Percentiles rank a stretch among this genome's conserved stretches.
Evolutionary conservation across 208 protist species (phyloP).

Genomic region (Trypanosomatidae sp.): DNA sequence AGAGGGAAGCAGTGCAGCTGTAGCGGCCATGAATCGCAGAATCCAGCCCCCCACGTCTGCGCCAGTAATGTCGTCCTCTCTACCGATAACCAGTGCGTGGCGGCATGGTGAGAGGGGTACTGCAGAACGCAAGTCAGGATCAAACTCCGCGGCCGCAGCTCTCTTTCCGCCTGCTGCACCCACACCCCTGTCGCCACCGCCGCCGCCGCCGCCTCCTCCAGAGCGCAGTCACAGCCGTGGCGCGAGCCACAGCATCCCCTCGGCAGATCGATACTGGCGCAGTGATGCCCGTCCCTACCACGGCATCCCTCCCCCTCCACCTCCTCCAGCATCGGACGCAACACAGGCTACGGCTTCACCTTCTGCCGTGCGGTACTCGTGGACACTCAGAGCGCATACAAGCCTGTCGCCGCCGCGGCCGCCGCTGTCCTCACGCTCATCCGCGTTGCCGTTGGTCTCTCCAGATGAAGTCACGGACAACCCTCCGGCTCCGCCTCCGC

Average conservation of each 20-base stretch:
- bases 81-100: not conserved
- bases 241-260: conserved; percentile 13
- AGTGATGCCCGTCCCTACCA: conserved; percentile 1
- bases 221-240: conserved; percentile 15
- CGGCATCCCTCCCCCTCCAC: conserved; percentile 14
- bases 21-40: not conserved
- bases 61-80: not conserved
- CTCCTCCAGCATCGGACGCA: not conserved
- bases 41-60: not conserved
- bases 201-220: conserved; percentile 15
- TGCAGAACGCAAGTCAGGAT: not conserved
- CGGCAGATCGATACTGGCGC: conserved; percentile 3
- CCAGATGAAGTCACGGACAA: conserved; percentile 24
- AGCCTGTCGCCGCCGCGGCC: too few relatives aligned
- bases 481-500: conserved; percentile 3
- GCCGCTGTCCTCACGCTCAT: not conserved
- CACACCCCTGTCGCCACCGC: not conserved
- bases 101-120: not conserved
- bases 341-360: not conserved
- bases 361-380: conserved; percentile 9
- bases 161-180: not conserved
- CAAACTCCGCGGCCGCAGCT: not conserved
- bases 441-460: conserved; percentile 12
- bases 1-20: not conserved
- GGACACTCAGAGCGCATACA: not conserved